Conservation (phyloP, 495 filamentous ascomycete species). For the Entonaema liquescens region DNA sequence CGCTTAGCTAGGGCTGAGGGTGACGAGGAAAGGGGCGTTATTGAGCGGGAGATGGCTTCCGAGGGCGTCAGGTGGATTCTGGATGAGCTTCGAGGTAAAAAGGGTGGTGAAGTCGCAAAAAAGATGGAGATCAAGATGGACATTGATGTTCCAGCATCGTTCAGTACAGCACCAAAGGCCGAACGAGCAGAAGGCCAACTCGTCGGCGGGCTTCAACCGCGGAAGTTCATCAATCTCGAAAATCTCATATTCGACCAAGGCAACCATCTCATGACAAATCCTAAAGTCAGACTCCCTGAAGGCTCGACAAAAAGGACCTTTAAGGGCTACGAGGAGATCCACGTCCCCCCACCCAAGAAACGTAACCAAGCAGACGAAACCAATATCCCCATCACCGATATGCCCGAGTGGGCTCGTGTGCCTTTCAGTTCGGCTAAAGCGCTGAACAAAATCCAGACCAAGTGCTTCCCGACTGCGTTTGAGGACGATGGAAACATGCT, state of each 20-base stretch:
- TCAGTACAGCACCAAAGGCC: constrained; percentile 53
- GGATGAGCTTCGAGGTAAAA: constrained; percentile 76
- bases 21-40: constrained; percentile 73
- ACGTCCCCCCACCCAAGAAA: constrained; percentile 89
- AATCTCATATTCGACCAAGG: constrained; percentile 97
- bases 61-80: constrained; percentile 87
- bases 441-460: constrained; percentile 94
- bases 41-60: constrained; percentile 89
- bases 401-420: constrained; percentile 89
- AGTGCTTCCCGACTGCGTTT: constrained; percentile 90
- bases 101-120: constrained; percentile 63
- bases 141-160: constrained; percentile 77
- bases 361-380: constrained; percentile 82
- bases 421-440: constrained; percentile 82
- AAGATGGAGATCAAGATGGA: constrained; percentile 95
- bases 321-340: constrained; percentile 98
- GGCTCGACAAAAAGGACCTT: constrained; percentile 94
- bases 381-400: constrained; percentile 79
- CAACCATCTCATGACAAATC: constrained; percentile 98
- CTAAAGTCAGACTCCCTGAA: constrained; percentile 92
- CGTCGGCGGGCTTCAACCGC: constrained; percentile 86
- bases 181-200: constrained; percentile 69
- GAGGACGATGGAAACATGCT: constrained; percentile 97
- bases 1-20: constrained; percentile 86
- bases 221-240: constrained; percentile 88